A percentile compares a stretch with the other conserved stretches of the same genome.
Evolutionary conservation across 2,329 filamentous ascomycete species (phyloP).

Genomic region (Hawksworthiomyces lignivorus): DNA sequence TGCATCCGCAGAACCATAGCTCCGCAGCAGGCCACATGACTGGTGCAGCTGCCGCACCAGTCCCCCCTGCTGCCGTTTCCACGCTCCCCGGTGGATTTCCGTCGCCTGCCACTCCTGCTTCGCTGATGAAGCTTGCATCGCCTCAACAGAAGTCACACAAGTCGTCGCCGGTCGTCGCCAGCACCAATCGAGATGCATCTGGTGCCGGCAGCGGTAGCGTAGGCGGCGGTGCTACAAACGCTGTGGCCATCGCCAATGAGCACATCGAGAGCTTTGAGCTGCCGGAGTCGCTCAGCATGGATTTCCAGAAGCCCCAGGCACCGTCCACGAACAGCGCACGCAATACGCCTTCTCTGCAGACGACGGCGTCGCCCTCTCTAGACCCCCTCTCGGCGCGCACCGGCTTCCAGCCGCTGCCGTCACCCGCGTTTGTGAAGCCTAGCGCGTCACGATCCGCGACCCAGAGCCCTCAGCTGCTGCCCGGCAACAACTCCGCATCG

Average conservation of each 20-base stretch:
- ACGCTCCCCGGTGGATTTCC: constrained; percentile 28
- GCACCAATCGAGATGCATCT: constrained; percentile 29
- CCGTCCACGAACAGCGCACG: constrained; percentile 37
- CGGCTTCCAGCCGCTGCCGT: constrained; percentile 39
- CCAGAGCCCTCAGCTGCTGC: constrained; percentile 57
- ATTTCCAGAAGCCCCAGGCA: constrained; percentile 38
- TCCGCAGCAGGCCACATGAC: constrained; percentile 2
- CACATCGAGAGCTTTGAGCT: constrained; percentile 55
- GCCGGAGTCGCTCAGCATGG: constrained; percentile 60
- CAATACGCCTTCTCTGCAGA: constrained; percentile 20
- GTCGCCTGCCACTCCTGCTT: constrained; percentile 77
- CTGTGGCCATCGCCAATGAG: constrained; percentile 30
- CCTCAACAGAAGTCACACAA: constrained; percentile 30
- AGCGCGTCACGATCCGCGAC: constrained; percentile 39
- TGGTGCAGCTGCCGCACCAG: not conserved
- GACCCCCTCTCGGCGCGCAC: constrained; percentile 43
- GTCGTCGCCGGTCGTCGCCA: constrained; percentile 2
- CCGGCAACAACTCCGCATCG: constrained; percentile 34
- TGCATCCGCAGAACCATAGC: constrained; percentile 45
- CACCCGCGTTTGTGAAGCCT: constrained; percentile 35
- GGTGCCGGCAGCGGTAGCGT: constrained; percentile 7
- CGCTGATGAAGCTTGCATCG: constrained; percentile 68
- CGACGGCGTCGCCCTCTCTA: constrained; percentile 21
- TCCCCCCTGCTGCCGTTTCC: not conserved
- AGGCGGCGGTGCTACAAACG: not conserved